Percentiles rank a stretch among this genome's conserved stretches.
phyloP scores from a whole-genome alignment of 2,329 filamentous ascomycete species.

The Didymosphaeria variabile region DNA sequence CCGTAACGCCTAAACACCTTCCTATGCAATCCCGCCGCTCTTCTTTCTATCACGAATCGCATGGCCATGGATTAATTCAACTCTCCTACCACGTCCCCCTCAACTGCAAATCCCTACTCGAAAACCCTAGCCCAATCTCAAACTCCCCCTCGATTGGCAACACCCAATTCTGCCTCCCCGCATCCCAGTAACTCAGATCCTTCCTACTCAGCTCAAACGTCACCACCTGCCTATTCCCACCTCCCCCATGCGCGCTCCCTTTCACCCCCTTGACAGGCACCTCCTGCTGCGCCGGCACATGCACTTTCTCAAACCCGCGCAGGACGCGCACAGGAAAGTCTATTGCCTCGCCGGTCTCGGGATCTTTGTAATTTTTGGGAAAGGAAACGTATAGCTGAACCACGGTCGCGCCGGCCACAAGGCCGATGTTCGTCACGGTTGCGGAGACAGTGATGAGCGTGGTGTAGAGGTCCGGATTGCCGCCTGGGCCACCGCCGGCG shows the following conservation, averaged over 20 bases:
- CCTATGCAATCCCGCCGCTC: no score
- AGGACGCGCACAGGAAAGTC: constrained; percentile 64
- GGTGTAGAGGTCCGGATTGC: constrained; percentile 72
- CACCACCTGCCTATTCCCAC: constrained; percentile 35
- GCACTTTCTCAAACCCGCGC: constrained; percentile 55
- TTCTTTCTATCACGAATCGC: no score
- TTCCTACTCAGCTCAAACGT: constrained; percentile 51
- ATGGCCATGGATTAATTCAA: no score
- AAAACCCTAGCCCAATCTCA: constrained; percentile 44
- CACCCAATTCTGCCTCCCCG: constrained; percentile 53
- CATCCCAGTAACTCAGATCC: constrained; percentile 55
- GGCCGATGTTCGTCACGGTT: constrained; percentile 70
- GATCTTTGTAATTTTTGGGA: constrained; percentile 54
- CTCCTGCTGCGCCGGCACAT: constrained; percentile 37
- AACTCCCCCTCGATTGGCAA: constrained; percentile 44
- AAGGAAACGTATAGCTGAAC: constrained; percentile 66
- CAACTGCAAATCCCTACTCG: constrained; percentile 44
- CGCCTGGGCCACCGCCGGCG: constrained; percentile 74
- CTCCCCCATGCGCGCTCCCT: constrained; percentile 28
- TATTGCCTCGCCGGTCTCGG: constrained; percentile 54
- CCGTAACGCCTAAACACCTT: no score
- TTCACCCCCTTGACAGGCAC: constrained; percentile 19
- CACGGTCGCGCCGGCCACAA: constrained; percentile 60
- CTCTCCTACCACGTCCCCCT: constrained; percentile 38
- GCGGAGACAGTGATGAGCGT: constrained; percentile 62